These are phyloP conservation scores for Geotrichum reessii DNA, from an alignment of 1,139 yeast genomes.

Conservation along the genomic window DNA sequence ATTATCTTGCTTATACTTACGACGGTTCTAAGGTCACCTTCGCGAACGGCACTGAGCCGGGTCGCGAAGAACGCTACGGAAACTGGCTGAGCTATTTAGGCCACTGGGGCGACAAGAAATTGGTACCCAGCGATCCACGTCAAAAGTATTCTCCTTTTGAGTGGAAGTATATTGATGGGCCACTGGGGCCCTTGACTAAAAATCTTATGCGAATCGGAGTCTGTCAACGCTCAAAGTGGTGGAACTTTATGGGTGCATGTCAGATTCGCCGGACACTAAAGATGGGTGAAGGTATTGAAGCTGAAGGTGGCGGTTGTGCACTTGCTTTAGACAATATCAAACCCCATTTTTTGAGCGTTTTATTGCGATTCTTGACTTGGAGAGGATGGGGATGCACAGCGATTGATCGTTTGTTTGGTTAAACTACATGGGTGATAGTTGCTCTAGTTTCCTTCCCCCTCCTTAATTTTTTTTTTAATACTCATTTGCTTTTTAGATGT, in stretches of 20 bases:
- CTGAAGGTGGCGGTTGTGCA: constrained; percentile 53
- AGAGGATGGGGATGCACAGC: constrained; percentile 35
- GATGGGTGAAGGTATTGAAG: constrained; percentile 84
- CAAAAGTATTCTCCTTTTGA: constrained; percentile 87
- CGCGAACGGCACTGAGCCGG: constrained; percentile 41
- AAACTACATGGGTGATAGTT: constrained; percentile 1
- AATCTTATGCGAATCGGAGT: constrained; percentile 62
- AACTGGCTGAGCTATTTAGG: constrained; percentile 80
- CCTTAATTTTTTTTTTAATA: not conserved
- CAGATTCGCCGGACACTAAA: constrained; percentile 66
- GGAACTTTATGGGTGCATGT: constrained; percentile 69
- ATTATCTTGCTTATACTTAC: constrained; percentile 73
- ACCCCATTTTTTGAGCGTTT: constrained; percentile 30
- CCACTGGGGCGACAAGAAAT: constrained; percentile 83
- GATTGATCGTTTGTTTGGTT: constrained; percentile 35
- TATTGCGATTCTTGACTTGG: constrained; percentile 31
- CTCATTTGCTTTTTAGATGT: not conserved
- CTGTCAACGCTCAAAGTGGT: constrained; percentile 85
- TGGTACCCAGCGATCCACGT: constrained; percentile 62
- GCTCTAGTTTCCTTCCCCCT: not conserved
- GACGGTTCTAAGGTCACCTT: constrained; percentile 49
- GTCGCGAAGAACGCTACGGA: constrained; percentile 59
- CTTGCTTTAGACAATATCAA: constrained; percentile 29
- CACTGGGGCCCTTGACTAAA: constrained; percentile 80
- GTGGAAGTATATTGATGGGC: constrained; percentile 86